Evolutionary conservation across 352 stramenopile species (phyloP), one percentile per base, ranked within the genome.

Genomic region (Phytophthora melonis): DNA sequence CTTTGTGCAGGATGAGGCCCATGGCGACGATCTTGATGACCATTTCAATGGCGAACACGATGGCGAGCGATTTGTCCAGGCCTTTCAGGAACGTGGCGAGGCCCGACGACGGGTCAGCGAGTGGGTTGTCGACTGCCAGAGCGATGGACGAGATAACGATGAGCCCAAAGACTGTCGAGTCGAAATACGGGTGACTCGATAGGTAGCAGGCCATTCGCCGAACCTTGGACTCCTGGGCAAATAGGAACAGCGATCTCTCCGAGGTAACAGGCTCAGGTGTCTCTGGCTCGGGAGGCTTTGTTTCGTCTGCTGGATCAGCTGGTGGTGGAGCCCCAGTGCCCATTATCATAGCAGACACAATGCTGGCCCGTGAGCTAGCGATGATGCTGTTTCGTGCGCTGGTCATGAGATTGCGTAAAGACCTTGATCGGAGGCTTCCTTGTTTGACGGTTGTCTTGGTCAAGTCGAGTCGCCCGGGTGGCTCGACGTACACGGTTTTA

Each of bases 31-130:
- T 88, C 73, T 98, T 98, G 45, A 97, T 74, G 14, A 92, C 65
- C 88, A 98, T 97, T 80, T 98, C 95, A 1, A 92, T 10, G 9
- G 82, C 75, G 41, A 98, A 98, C 14, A 98, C 62, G 1, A 90
- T 69, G 0, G 90, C 89, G 58, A 98, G 83, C 1, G 80, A 72
- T 19, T 87, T 91, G 68, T 98, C 93, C 67, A 93, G 62, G 8
- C 77, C 66, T 50, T 83, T 80, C 13, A 98, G 63, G 3, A 84
- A 72, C 1, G 53, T 63, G 8, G 82, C 76, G 3, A 90, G 58
- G 0, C 21, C 32, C 3, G 81, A 88, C 16, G 83, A 53, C 0
- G 89, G 87, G 30, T 97, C 74, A 0, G 75, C 62, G 0, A 97
- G 79, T 7, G 94, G 94, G 41, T 94, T 95, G 34, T 98, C 94